These are phyloP conservation scores for Candida coleopterorum DNA, from an alignment of 805 yeast species.

Conservation along the genomic window DNA sequence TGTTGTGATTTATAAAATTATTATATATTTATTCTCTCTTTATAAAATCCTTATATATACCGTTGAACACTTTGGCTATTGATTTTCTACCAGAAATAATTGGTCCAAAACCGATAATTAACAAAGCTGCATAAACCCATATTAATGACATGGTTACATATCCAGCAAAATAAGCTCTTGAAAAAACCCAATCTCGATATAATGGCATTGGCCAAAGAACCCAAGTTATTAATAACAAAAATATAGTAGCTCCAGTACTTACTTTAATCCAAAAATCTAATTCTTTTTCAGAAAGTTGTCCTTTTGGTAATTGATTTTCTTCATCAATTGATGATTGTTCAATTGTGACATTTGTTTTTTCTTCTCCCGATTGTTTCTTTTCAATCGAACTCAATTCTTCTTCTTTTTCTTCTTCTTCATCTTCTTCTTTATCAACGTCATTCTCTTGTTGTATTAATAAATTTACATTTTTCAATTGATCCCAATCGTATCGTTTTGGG, in stretches of 20 bases:
- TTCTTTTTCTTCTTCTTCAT: constrained; percentile 1
- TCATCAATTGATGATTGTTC: constrained; percentile 2
- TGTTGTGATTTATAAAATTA: no score
- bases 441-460: constrained; percentile 12
- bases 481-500: constrained; percentile 29
- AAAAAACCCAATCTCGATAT: constrained; percentile 38
- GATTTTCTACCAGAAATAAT: constrained; percentile 31
- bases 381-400: not conserved
- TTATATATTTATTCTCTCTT: constrained; percentile 8
- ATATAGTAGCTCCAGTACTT: constrained; percentile 20
- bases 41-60: constrained; percentile 16
- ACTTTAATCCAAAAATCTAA: constrained; percentile 17
- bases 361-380: not conserved
- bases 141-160: constrained; percentile 33
- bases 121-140: constrained; percentile 35
- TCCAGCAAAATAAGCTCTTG: constrained; percentile 32
- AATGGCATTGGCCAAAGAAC: constrained; percentile 41
- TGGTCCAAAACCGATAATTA: constrained; percentile 30
- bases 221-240: constrained; percentile 30
- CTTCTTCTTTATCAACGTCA: not conserved
- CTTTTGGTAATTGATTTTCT: constrained; percentile 1
- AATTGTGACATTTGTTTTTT: constrained; percentile 1
- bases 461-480: constrained; percentile 17
- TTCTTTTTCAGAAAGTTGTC: constrained; percentile 8
- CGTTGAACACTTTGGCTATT: constrained; percentile 16